A percentile compares a stretch with the other conserved stretches of the same genome.
These are phyloP conservation scores for Podaxis sp. DNA, from an alignment of 768 basidiomycete species.

Conservation along the genomic window DNA sequence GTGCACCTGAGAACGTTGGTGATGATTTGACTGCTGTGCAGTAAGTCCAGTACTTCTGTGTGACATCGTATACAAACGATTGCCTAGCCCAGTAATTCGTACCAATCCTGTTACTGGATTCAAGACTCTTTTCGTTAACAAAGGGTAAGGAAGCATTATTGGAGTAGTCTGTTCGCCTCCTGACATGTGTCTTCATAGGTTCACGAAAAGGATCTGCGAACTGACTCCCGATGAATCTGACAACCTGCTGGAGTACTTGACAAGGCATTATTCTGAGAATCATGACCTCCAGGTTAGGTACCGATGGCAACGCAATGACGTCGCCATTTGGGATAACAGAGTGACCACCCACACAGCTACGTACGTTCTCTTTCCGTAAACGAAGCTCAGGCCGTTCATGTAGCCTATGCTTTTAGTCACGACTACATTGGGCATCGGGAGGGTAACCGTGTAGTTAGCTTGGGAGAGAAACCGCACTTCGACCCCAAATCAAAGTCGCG, in stretches of 20 bases:
- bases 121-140: conserved; percentile 54
- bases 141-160: conserved; percentile 25
- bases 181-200: conserved; percentile 25
- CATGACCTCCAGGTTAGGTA: conserved; percentile 54
- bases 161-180: background rate
- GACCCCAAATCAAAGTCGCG: conserved; percentile 35
- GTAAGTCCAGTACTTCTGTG: conserved; percentile 21
- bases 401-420: conserved; percentile 17
- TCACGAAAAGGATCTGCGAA: conserved; percentile 53
- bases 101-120: conserved; percentile 59
- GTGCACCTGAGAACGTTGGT: conserved; percentile 50
- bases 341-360: conserved; percentile 44
- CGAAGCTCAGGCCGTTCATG: background rate
- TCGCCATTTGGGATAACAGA: conserved; percentile 64
- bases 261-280: conserved; percentile 47
- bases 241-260: conserved; percentile 42
- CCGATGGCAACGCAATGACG: conserved; percentile 46
- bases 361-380: conserved; percentile 19
- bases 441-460: conserved; percentile 49
- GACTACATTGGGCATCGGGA: conserved; percentile 31
- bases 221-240: conserved; percentile 51
- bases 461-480: conserved; percentile 50
- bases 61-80: background rate
- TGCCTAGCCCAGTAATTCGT: conserved; percentile 42
- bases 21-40: conserved; percentile 45